Base-by-base conservation (phyloP, 352 stramenopile species). In the Sclerospora graminicola region DNA sequence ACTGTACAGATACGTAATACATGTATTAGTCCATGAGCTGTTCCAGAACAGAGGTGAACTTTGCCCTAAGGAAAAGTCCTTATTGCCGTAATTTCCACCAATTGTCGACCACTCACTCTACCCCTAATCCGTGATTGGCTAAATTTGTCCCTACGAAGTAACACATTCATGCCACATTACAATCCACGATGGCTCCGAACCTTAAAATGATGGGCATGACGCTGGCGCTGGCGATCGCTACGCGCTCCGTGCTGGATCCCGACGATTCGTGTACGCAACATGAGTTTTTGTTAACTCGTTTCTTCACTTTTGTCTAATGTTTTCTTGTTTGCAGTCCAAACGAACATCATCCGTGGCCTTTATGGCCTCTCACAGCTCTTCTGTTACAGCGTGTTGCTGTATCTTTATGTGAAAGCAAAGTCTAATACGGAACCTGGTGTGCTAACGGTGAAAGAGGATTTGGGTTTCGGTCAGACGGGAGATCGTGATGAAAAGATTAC, bases 401-500 rank as follows among this genome's bases (percentile, higher is more conserved):
- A 65, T 45, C 44, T 87, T 16, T 90, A 84, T 59, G 45, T 70
- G 16, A 77, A 82, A 51, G 59, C 76, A 23, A 73, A 84, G 71
- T 84, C 79, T 53, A 90, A 85, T 63, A 85, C 74, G 29, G 79
- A 90, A 41, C 49, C 72, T 4, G 79, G 73, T 8, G 65, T 83
- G 0, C 33, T 90, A 9, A 75, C 56, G 2, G 74, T 90, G 13
- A 87, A 88, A 54, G 77, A 90, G 46, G 79, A 89, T 38, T 9
- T 83, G 21, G 73, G 75, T 47, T 88, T 91, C 47, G 79, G 76
- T 20, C 72, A 86, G 53, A 74, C 69, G 13, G 67, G 73, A 30
- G 76, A 86, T 1, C 65, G 63, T 24, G 75, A 84, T 23, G 76
- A 89, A 57, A 87, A 88, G 60, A 73, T 91, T 43, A 86, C 76